A percentile compares a stretch with the other conserved stretches of the same genome.
Conservation (phyloP, 352 stramenopile species). For the Pythium oligandrum region DNA sequence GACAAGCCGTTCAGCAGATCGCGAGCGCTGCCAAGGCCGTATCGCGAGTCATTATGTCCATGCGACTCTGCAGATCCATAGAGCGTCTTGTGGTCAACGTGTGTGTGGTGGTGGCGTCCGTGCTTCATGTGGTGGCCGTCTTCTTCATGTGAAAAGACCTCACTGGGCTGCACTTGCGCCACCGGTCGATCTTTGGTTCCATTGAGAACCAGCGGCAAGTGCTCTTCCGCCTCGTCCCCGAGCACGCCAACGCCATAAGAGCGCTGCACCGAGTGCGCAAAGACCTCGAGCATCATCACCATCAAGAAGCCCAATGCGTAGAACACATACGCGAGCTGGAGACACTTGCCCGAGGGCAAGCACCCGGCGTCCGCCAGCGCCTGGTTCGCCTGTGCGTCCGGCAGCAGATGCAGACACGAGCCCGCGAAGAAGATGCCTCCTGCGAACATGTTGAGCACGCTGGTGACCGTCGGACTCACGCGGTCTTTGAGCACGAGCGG, state of each 20-base stretch:
- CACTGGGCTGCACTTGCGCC: constrained; percentile 2
- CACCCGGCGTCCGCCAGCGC: constrained; percentile 47
- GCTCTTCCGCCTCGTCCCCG: constrained; percentile 9
- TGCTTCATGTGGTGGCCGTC: constrained; percentile 6
- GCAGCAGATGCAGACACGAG: constrained; percentile 75
- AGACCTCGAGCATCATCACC: constrained; percentile 68
- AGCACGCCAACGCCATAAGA: constrained; percentile 13
- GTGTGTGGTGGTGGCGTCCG: constrained; percentile 9
- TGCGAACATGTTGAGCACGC: constrained; percentile 77
- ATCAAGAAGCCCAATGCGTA: constrained; percentile 72
- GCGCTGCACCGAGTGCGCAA: constrained; percentile 57
- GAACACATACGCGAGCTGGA: constrained; percentile 80
- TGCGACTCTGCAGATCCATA: constrained; percentile 10
- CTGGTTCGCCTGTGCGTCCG: constrained; percentile 64
- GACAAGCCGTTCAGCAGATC: constrained; percentile 4
- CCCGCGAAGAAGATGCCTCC: constrained; percentile 77
- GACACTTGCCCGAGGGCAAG: constrained; percentile 40
- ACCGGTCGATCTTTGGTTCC: background rate
- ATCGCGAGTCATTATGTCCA: background rate
- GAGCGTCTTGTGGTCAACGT: background rate
- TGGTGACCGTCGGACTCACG: constrained; percentile 31
- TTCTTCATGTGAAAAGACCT: background rate
- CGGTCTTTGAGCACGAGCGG: constrained; percentile 42
- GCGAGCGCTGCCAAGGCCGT: background rate
- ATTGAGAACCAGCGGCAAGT: constrained; percentile 25